phyloP scores from a whole-genome alignment of 2,329 filamentous ascomycete species.

The Cercospora nicotianae region DNA sequence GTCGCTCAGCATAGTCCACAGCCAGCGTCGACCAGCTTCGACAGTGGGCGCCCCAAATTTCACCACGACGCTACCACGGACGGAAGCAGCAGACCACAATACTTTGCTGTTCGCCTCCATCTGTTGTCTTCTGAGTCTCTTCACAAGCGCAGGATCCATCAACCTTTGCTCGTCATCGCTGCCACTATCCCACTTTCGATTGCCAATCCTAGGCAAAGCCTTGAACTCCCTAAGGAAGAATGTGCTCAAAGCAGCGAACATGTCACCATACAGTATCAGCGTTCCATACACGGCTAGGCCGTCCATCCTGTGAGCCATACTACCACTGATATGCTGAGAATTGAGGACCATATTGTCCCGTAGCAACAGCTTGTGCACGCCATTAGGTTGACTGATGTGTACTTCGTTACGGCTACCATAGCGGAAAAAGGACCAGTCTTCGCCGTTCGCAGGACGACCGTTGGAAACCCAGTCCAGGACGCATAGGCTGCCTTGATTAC shows the following conservation, averaged over 20 bases:
- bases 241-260: constrained; percentile 64
- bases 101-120: constrained; percentile 62
- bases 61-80: constrained; percentile 81
- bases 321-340: constrained; percentile 34
- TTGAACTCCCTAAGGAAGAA: constrained; percentile 82
- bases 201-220: constrained; percentile 76
- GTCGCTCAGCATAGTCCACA: constrained; percentile 69
- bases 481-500: constrained; percentile 58
- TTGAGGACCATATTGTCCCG: constrained; percentile 77
- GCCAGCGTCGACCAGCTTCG: constrained; percentile 78
- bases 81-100: constrained; percentile 78
- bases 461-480: constrained; percentile 93
- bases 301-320: constrained; percentile 62
- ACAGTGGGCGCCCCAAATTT: constrained; percentile 85
- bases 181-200: constrained; percentile 66
- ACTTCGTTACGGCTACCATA: constrained; percentile 89
- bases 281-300: constrained; percentile 78
- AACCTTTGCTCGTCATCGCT: constrained; percentile 42
- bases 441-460: constrained; percentile 78
- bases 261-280: constrained; percentile 73
- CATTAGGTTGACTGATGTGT: constrained; percentile 54
- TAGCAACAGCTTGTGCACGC: constrained; percentile 64
- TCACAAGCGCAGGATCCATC: constrained; percentile 41
- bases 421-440: constrained; percentile 78
- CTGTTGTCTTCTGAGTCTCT: constrained; percentile 48